Evolutionary conservation across 192 early-diverging fungal genomes (phyloP), one percentile per base, ranked within the genome.

Genomic region (Lunasporangiospora selenospora): DNA sequence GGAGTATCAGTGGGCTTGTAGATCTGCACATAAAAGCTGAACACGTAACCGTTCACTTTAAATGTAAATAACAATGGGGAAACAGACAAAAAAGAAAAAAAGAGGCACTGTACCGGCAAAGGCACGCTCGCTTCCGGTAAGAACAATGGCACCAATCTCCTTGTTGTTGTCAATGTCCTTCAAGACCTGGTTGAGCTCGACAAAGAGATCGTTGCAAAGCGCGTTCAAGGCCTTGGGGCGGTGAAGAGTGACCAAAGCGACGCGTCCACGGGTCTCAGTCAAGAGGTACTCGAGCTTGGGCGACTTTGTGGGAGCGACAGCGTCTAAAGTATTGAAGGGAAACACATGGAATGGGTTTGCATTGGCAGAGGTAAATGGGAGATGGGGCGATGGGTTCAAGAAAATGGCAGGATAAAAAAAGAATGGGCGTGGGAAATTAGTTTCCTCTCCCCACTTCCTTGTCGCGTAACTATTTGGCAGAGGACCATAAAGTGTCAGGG

Each of bases 171-270:
- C 94, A 54, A 90, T 91, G 23, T 80, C 83, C 43, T 80, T 77
- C 11, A 99, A 75, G 6, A 90, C 96, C 29, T 90, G 84, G 81
- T 98, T 98, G 49, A 99, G 80, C 75, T 99, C 97, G 41, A 81
- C 62, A 81, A 99, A 95, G 40, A 99, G 85, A 43, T 92, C 92
- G 69, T 87, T 90, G 84, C 88, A 95, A 45, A 99, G 87, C 10
- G 97, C 97, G 76, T 99, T 99, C 36, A 99, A 87, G 31, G 94
- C 95, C 84, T 97, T 96, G 65, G 94, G 95, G 10, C 97, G 90
- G 86, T 98, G 88, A 47, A 97, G 88, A 0, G 91, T 93, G 40
- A 97, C 87, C 36, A 99, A 58, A 13, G 87, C 97, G 40, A 99
- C 97, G 52, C 87, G 85, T 39, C 87, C 90, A 56, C 86, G 85